Conservation (phyloP, 352 stramenopile species). For the Globisporangium middletonii region DNA sequence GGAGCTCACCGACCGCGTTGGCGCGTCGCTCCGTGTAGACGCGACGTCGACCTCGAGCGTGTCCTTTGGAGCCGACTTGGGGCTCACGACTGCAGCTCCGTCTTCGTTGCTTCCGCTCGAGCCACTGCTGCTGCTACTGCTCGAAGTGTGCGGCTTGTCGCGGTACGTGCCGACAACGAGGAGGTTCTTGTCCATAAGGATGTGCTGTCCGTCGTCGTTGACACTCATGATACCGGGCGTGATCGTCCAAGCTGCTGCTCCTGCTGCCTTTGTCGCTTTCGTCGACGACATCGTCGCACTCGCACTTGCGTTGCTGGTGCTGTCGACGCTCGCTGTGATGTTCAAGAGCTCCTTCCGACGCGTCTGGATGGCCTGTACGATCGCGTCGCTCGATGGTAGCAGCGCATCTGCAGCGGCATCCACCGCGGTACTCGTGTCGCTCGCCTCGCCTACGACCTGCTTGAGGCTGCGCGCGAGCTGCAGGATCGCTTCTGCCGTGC, state of each 20-base stretch:
- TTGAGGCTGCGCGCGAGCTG: constrained; percentile 9
- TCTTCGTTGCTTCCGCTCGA: neutral
- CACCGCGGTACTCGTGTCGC: neutral
- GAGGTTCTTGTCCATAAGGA: constrained; percentile 14
- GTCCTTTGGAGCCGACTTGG: neutral
- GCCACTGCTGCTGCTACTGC: neutral
- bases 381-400: constrained; percentile 8
- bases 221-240: neutral
- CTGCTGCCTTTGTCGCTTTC: neutral
- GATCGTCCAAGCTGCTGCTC: neutral
- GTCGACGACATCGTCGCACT: neutral
- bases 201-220: constrained; percentile 6
- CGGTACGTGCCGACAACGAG: constrained; percentile 12
- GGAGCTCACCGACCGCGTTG: neutral
- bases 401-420: constrained; percentile 1
- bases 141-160: neutral
- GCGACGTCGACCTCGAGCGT: neutral
- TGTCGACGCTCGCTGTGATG: neutral
- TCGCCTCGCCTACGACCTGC: neutral
- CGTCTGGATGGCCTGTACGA: constrained; percentile 8
- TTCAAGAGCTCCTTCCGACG: constrained; percentile 9
- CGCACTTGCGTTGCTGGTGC: neutral
- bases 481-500: constrained; percentile 15
- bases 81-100: neutral
- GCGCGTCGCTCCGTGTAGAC: neutral